Evolutionary conservation across 176 grass and related monocot genomes (phyloP).

Genomic region (Echinochloa phyllopogon): DNA sequence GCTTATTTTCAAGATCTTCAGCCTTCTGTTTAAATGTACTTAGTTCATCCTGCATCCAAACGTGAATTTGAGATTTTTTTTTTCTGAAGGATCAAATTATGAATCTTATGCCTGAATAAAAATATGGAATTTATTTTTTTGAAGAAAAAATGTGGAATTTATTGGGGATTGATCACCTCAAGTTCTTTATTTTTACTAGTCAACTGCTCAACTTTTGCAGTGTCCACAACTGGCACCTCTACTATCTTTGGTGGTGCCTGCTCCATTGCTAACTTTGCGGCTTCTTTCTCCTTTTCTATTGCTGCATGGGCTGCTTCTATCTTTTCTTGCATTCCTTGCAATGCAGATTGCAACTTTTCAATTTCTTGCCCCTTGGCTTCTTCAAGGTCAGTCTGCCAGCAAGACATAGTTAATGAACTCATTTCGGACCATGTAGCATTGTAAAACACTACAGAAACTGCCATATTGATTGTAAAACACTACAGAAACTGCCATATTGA

Average conservation of each 20-base stretch:
- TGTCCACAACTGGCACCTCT: constrained; percentile 79
- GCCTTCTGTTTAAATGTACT: constrained; percentile 71
- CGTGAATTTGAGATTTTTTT: constrained; percentile 7
- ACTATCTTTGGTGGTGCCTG: constrained; percentile 87
- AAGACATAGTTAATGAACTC: constrained; percentile 35
- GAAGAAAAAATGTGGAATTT: constrained; percentile 17
- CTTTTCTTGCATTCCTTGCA: constrained; percentile 83
- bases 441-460: constrained; percentile 22
- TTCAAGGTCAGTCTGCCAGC: constrained; percentile 77
- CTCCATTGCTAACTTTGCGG: constrained; percentile 77
- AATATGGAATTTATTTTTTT: constrained; percentile 9
- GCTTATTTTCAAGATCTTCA: constrained; percentile 78
- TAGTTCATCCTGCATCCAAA: constrained; percentile 64
- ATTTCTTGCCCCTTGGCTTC: constrained; percentile 85
- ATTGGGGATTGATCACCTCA: constrained; percentile 52
- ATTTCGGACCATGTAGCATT: constrained; percentile 7
- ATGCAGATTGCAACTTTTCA: constrained; percentile 63
- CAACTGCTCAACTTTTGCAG: constrained; percentile 66
- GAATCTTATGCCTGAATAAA: constrained; percentile 30
- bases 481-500: constrained; percentile 13
- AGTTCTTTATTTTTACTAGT: constrained; percentile 74
- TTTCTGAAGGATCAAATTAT: constrained; percentile 15
- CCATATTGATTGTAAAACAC: constrained; percentile 23
- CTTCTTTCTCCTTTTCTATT: constrained; percentile 78
- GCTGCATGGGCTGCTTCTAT: constrained; percentile 67